Conservation (phyloP, 805 yeast species). For the Nematodospora valgi region DNA sequence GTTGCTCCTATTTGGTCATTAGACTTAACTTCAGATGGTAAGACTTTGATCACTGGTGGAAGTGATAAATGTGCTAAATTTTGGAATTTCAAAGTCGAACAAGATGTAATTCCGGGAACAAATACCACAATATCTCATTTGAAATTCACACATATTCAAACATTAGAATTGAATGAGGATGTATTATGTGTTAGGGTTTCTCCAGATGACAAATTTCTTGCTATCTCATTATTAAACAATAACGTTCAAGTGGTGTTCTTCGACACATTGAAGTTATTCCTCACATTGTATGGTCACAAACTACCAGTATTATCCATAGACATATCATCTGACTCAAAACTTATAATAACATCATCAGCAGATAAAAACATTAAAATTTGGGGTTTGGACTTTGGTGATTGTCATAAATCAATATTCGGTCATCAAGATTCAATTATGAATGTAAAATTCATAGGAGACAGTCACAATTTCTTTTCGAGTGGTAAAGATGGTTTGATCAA, state of each 20-base stretch:
- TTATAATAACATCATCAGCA: slow-evolving; percentile 90
- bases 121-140: slow-evolving; percentile 46
- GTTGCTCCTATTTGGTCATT: slow-evolving; percentile 80
- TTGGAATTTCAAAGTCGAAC: slow-evolving; percentile 77
- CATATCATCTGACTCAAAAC: slow-evolving; percentile 82
- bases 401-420: slow-evolving; percentile 94
- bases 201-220: slow-evolving; percentile 72
- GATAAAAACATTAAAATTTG: slow-evolving; percentile 96
- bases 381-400: slow-evolving; percentile 99
- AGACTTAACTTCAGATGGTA: slow-evolving; percentile 84
- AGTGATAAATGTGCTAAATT: slow-evolving; percentile 88
- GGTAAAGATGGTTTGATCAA: slow-evolving; percentile 87
- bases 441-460: slow-evolving; percentile 78
- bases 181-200: slow-evolving; percentile 76
- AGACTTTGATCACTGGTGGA: slow-evolving; percentile 82
- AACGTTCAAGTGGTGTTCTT: slow-evolving; percentile 93
- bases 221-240: slow-evolving; percentile 83
- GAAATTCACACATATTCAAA: slow-evolving; percentile 68
- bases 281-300: slow-evolving; percentile 93
- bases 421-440: slow-evolving; percentile 95
- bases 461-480: slow-evolving; percentile 85
- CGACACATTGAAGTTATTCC: slow-evolving; percentile 81
- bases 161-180: slow-evolving; percentile 84
- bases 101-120: slow-evolving; percentile 71
- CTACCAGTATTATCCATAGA: slow-evolving; percentile 92